Percentiles rank a stretch among this genome's conserved stretches.
phyloP scores from a whole-genome alignment of 306 rosid species.

The Lagenaria siceraria region DNA sequence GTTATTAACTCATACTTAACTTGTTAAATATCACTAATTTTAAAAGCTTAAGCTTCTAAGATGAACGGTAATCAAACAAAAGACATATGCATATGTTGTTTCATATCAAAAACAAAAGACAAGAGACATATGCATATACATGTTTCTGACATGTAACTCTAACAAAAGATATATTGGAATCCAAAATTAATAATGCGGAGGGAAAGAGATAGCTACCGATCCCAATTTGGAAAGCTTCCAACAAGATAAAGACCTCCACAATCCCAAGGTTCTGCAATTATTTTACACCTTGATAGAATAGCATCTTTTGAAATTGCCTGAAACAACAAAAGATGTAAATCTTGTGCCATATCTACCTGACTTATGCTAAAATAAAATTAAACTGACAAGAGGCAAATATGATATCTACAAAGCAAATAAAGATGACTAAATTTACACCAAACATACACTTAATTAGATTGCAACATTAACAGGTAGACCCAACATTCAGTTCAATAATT shows the following conservation, averaged over 20 bases:
- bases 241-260: conserved; percentile 97
- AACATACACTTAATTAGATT: not conserved
- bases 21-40: not conserved
- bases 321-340: conserved; percentile 8
- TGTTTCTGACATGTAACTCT: not conserved
- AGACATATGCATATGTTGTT: no score
- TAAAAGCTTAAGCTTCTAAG: not conserved
- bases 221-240: conserved; percentile 97
- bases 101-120: no score
- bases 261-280: conserved; percentile 99
- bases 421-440: not conserved
- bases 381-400: not conserved
- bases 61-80: not conserved
- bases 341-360: not conserved
- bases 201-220: conserved; percentile 37
- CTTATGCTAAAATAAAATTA: not conserved
- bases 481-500: not conserved
- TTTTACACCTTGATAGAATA: conserved; percentile 74
- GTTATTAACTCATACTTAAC: not conserved
- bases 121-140: not conserved
- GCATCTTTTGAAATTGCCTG: conserved; percentile 91
- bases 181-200: not conserved
- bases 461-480: not conserved
- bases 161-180: not conserved
- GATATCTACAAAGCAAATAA: not conserved